phyloP scores from a whole-genome alignment of 2,329 filamentous ascomycete species.

The Grosmannia serpens region DNA sequence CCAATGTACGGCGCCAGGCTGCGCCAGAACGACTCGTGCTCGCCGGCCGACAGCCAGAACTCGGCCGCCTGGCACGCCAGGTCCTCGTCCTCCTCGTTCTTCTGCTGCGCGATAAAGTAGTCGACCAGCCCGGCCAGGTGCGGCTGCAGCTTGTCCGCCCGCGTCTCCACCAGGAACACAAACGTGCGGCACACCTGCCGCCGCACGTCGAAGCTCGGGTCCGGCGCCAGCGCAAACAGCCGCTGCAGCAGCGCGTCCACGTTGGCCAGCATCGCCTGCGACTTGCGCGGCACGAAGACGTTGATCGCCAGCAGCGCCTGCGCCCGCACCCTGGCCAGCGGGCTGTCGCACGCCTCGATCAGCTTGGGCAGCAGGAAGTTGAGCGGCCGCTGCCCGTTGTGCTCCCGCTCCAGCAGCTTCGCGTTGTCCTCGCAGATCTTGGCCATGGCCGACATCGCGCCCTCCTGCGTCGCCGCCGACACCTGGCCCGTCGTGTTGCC shows the following conservation, averaged over 20 bases:
- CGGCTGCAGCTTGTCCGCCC: conserved; percentile 80
- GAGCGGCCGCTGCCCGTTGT: conserved; percentile 78
- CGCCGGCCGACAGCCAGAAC: conserved; percentile 91
- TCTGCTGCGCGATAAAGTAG: conserved; percentile 86
- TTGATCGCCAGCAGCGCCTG: conserved; percentile 79
- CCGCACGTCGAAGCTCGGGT: conserved; percentile 70
- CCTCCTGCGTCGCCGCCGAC: conserved; percentile 68
- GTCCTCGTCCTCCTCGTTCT: conserved; percentile 74
- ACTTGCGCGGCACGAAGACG: conserved; percentile 77
- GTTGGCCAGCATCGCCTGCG: conserved; percentile 67
- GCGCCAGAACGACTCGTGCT: conserved; percentile 70
- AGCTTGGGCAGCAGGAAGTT: conserved; percentile 84
- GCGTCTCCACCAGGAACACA: conserved; percentile 80
- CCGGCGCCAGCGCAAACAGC: conserved; percentile 70
- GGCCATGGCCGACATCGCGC: conserved; percentile 80
- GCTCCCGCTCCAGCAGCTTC: conserved; percentile 73
- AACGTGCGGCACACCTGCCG: conserved; percentile 90
- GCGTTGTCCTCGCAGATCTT: conserved; percentile 98
- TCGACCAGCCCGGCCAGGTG: conserved; percentile 82
- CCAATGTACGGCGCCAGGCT: conserved; percentile 65
- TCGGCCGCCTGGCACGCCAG: conserved; percentile 90
- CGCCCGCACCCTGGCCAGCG: conserved; percentile 64
- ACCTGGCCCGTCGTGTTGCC: conserved; percentile 59
- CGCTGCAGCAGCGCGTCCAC: conserved; percentile 73
- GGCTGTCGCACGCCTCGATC: conserved; percentile 71